Evolutionary conservation across 345 rosid species (phyloP).

Genomic region (Clausena lansium): DNA sequence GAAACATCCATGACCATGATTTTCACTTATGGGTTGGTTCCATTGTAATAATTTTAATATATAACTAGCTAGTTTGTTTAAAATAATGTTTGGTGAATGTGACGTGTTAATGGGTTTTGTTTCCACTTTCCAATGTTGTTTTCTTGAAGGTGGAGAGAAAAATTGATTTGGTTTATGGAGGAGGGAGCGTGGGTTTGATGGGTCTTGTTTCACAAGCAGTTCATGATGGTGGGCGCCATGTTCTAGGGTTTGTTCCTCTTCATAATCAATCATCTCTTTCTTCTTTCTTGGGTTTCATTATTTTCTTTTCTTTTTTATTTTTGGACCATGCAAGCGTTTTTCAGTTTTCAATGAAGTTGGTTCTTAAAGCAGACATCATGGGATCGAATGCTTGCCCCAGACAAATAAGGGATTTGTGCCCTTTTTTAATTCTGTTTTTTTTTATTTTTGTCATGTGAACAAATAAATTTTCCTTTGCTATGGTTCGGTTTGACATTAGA

Average conservation of each 20-base stretch:
- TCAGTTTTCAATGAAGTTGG: slow-evolving; percentile 20
- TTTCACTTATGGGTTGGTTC: slow-evolving; percentile 28
- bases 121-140: slow-evolving; percentile 26
- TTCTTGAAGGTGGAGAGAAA: slow-evolving; percentile 75
- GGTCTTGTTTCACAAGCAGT: slow-evolving; percentile 98
- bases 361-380: slow-evolving; percentile 37
- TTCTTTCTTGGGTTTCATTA: not conserved
- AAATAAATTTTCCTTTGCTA: not conserved
- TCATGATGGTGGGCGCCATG: slow-evolving; percentile 99
- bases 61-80: too few species aligned
- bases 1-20: slow-evolving; percentile 10
- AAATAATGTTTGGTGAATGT: slow-evolving; percentile 24
- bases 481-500: slow-evolving; percentile 5
- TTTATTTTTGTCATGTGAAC: not conserved
- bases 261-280: not conserved
- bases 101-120: slow-evolving; percentile 38
- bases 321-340: slow-evolving; percentile 23
- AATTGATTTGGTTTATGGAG: slow-evolving; percentile 96
- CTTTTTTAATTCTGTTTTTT: not conserved
- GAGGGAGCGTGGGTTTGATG: slow-evolving; percentile 98
- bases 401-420: slow-evolving; percentile 9
- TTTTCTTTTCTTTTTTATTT: not conserved
- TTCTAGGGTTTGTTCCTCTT: slow-evolving; percentile 73
- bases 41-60: too few species aligned
- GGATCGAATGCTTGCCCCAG: slow-evolving; percentile 44